phyloP scores from a whole-genome alignment of 2,329 filamentous ascomycete genomes.

The Colletotrichum musae region DNA sequence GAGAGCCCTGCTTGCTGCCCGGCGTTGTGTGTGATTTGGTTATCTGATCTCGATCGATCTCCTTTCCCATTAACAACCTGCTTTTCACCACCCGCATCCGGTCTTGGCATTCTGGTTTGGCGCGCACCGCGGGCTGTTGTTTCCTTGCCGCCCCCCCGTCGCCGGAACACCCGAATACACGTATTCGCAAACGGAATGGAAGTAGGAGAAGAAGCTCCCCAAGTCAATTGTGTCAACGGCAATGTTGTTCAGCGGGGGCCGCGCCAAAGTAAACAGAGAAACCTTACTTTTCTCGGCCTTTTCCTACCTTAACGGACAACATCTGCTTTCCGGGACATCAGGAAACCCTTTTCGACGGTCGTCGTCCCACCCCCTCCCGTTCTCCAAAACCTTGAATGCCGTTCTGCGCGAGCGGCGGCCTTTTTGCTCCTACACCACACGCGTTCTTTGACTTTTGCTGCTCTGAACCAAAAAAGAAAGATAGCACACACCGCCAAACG shows the following conservation, averaged over 20 bases:
- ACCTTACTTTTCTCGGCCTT: too few species aligned
- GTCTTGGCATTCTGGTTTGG: background rate
- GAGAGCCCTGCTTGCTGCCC: background rate
- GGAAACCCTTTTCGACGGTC: too few species aligned
- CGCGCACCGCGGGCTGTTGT: background rate
- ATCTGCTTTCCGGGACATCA: too few species aligned
- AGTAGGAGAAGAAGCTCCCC: background rate
- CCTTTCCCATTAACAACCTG: too few species aligned
- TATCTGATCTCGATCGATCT: conserved; percentile 27
- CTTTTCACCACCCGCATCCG: background rate
- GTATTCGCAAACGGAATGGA: conserved; percentile 34
- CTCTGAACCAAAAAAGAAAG: background rate
- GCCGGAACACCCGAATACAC: background rate
- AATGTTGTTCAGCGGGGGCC: background rate
- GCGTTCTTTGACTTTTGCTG: too few species aligned
- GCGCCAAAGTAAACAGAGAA: too few species aligned
- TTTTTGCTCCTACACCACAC: too few species aligned
- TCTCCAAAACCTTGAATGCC: too few species aligned
- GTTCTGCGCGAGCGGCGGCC: too few species aligned
- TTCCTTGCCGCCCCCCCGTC: background rate
- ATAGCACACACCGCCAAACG: background rate
- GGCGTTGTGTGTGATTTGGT: background rate
- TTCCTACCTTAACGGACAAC: too few species aligned
- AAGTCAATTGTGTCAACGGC: background rate
- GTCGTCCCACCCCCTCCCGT: too few species aligned